Percentiles rank a stretch among this genome's conserved stretches.
Conservation (phyloP, 2,329 filamentous ascomycete species). For the Trichoderma simmonsii region DNA sequence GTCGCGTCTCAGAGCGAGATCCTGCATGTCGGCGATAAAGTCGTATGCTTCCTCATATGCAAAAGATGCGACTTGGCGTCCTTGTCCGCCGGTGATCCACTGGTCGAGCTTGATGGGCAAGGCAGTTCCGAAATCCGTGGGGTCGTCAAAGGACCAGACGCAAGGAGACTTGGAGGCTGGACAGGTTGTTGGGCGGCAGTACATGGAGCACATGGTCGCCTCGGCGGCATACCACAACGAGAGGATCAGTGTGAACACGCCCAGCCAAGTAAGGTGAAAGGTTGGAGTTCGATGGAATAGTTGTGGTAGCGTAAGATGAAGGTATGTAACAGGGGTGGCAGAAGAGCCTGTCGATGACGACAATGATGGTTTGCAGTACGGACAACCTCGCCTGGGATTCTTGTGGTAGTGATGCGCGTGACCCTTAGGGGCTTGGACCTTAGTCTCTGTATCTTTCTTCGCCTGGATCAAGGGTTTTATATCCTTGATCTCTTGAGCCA, state of each 20-base stretch:
- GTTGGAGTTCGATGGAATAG: constrained; percentile 44
- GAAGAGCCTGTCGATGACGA: constrained; percentile 13
- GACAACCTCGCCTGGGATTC: constrained; percentile 5
- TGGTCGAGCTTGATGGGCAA: constrained; percentile 62
- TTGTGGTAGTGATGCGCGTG: constrained; percentile 19
- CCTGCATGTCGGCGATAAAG: constrained; percentile 45
- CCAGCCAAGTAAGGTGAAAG: constrained; percentile 49
- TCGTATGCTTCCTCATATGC: constrained; percentile 46
- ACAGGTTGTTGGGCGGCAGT: constrained; percentile 54
- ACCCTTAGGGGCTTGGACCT: constrained; percentile 8
- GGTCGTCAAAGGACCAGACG: constrained; percentile 56
- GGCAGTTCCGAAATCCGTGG: constrained; percentile 56
- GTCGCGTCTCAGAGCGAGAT: constrained; percentile 44
- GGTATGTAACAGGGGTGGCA: constrained; percentile 31
- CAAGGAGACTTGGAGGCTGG: constrained; percentile 40
- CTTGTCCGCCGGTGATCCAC: constrained; percentile 54
- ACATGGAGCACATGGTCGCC: constrained; percentile 49
- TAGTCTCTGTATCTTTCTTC: background rate
- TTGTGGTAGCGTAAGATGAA: constrained; percentile 45
- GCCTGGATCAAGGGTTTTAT: constrained; percentile 9
- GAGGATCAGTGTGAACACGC: constrained; percentile 42
- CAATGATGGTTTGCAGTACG: constrained; percentile 19
- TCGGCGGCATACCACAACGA: constrained; percentile 56
- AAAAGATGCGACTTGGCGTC: constrained; percentile 38
- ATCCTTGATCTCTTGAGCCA: background rate